Conservation (phyloP, 1,284 basidiomycete genomes). For the Schizophyllum commune region DNA sequence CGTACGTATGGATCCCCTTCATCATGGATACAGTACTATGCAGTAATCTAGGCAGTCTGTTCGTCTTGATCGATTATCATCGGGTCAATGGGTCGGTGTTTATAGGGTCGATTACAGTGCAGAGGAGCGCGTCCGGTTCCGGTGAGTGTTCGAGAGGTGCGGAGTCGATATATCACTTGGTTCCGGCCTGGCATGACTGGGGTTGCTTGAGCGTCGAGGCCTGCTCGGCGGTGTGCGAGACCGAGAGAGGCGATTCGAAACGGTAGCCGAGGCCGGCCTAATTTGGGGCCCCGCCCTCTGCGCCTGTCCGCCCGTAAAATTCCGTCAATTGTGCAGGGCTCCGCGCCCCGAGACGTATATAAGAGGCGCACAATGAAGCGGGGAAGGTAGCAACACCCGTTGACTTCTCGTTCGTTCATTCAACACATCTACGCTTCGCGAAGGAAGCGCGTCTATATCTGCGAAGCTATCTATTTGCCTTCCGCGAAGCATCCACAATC, state of each 20-base stretch:
- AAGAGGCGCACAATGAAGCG: background rate
- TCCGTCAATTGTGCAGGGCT: background rate
- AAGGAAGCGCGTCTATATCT: background rate
- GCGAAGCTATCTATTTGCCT: background rate
- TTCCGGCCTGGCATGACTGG: background rate
- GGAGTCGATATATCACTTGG: background rate
- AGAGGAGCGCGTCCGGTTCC: background rate
- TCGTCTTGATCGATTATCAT: background rate
- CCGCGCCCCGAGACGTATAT: background rate
- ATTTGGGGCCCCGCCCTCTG: background rate
- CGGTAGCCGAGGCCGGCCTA: background rate
- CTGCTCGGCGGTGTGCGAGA: background rate
- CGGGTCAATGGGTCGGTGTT: background rate
- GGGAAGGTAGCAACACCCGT: background rate
- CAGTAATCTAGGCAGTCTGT: background rate
- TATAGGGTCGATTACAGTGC: background rate
- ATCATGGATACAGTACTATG: background rate
- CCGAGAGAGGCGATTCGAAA: background rate
- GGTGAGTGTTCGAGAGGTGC: no score
- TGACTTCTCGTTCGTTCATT: background rate
- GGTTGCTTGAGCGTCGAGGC: background rate
- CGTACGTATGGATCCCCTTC: conserved; percentile 9
- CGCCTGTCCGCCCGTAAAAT: background rate
- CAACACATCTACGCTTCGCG: background rate
- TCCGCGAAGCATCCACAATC: no score